A percentile compares a stretch with the other conserved stretches of the same genome.
phyloP scores from a whole-genome alignment of 495 filamentous ascomycete species.

The Penicillium ucsense region DNA sequence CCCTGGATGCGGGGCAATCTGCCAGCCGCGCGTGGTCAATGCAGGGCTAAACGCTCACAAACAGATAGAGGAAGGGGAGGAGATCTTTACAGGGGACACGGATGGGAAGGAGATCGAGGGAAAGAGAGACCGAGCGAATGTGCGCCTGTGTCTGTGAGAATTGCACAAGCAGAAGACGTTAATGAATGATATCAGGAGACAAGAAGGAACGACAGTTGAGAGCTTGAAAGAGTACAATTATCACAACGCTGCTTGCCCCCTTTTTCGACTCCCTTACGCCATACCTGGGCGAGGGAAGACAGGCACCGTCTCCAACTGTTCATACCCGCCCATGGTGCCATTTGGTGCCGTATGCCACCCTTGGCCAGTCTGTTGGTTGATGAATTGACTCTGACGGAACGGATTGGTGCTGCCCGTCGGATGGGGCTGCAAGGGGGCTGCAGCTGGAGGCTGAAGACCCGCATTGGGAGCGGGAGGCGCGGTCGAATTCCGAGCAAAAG shows the following conservation, averaged over 20 bases:
- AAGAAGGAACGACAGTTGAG: not conserved
- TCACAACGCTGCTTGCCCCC: not conserved
- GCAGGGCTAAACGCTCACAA: no score
- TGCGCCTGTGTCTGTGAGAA: no score
- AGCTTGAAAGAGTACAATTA: not conserved
- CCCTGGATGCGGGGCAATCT: no score
- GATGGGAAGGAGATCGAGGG: no score
- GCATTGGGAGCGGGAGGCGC: conserved; percentile 27
- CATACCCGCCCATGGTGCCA: conserved; percentile 76
- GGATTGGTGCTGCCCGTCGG: conserved; percentile 89
- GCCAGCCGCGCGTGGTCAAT: no score
- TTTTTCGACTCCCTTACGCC: conserved; percentile 9
- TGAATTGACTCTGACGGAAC: conserved; percentile 80
- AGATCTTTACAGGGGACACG: no score
- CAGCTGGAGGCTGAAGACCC: conserved; percentile 25
- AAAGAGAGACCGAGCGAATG: no score
- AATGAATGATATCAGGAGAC: not conserved
- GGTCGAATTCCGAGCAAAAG: conserved; percentile 39
- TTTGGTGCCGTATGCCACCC: conserved; percentile 69
- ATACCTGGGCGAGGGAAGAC: conserved; percentile 75
- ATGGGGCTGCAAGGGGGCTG: conserved; percentile 49
- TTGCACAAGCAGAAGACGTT: not conserved
- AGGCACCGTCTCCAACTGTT: conserved; percentile 68
- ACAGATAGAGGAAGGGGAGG: no score
- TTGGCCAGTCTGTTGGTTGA: conserved; percentile 76